Evolutionary conservation across 176 grass and related monocot genomes (phyloP).

Genomic region (Oryza meridionalis): DNA sequence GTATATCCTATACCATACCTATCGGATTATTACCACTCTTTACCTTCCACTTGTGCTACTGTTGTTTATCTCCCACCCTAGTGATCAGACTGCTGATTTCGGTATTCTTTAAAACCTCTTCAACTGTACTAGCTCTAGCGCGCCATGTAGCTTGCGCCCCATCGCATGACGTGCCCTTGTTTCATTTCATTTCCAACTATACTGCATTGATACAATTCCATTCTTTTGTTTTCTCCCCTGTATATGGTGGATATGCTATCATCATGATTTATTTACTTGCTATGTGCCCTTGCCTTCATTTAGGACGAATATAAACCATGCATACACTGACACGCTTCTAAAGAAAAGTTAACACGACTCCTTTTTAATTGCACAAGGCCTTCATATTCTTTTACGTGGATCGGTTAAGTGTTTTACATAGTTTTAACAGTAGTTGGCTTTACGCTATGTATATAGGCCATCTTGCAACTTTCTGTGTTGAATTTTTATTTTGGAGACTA

Average conservation of each 20-base stretch:
- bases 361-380: not conserved
- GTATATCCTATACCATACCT: slow-evolving; percentile 13
- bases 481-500: not conserved
- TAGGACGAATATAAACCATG: not conserved
- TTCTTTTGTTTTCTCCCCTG: not conserved
- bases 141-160: too few species aligned
- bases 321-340: not conserved
- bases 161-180: not conserved
- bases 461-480: not conserved
- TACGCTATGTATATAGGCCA: not conserved
- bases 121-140: not conserved
- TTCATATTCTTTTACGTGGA: not conserved
- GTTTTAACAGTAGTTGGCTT: not conserved
- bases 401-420: not conserved
- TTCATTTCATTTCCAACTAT: not conserved
- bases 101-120: not conserved
- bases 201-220: not conserved
- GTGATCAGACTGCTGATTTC: not conserved
- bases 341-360: not conserved
- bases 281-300: not conserved
- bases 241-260: slow-evolving; percentile 9
- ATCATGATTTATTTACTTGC: not conserved
- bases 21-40: not conserved
- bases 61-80: not conserved
- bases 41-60: not conserved